A percentile compares a stretch with the other conserved stretches of the same genome.
phyloP scores from a whole-genome alignment of 306 rosid genomes.

The Lathyrus oleraceus region DNA sequence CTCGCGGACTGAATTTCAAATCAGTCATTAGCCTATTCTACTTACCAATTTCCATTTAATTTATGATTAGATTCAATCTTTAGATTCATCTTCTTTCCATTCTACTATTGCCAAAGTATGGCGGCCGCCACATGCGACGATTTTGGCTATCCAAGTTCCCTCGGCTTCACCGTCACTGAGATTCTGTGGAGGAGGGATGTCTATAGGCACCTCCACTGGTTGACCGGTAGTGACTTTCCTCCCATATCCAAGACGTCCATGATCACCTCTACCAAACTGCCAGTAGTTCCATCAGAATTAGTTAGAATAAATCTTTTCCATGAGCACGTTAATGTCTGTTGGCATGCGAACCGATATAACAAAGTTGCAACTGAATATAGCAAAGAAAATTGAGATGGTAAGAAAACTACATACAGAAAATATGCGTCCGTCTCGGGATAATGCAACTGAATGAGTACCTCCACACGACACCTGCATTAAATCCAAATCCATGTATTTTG shows the following conservation, averaged over 20 bases:
- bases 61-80: conserved; percentile 33
- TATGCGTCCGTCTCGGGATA: conserved; percentile 83
- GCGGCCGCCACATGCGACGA: conserved; percentile 95
- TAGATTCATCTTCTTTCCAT: conserved; percentile 59
- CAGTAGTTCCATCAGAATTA: background rate
- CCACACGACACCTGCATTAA: conserved; percentile 99
- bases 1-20: background rate
- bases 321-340: background rate
- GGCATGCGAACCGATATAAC: background rate
- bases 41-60: conserved; percentile 30
- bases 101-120: conserved; percentile 85
- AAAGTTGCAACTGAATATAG: background rate
- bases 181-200: conserved; percentile 53
- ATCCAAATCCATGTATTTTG: no score
- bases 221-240: conserved; percentile 94
- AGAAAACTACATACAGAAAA: conserved; percentile 65
- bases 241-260: conserved; percentile 97
- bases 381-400: conserved; percentile 18
- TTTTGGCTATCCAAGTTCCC: conserved; percentile 78
- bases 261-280: conserved; percentile 98
- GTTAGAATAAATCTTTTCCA: background rate
- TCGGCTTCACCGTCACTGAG: conserved; percentile 33
- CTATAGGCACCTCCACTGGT: conserved; percentile 88
- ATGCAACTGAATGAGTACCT: conserved; percentile 95
- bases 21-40: conserved; percentile 38